These are phyloP conservation scores for Dendrobium chrysotoxum DNA, from an alignment of 106 monocot species.

Conservation along the genomic window DNA sequence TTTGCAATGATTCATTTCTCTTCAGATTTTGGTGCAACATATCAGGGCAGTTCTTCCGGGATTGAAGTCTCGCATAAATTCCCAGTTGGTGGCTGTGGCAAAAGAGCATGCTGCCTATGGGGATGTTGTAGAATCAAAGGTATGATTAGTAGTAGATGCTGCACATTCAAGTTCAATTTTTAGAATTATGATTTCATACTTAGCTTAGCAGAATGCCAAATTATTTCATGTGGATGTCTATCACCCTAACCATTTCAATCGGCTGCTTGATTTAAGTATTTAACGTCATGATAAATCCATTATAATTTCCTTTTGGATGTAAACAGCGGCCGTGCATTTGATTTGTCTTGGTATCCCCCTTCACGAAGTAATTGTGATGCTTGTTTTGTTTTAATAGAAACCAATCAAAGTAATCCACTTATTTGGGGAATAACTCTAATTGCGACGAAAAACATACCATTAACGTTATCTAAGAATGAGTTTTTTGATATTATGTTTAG, in stretches of 20 bases:
- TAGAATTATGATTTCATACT: background rate
- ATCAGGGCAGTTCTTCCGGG: conserved; percentile 84
- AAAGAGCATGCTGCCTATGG: conserved; percentile 97
- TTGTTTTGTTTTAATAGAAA: background rate
- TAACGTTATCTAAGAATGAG: background rate
- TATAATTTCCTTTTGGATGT: background rate
- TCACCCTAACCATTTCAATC: background rate
- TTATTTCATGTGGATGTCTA: background rate
- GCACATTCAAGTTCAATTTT: background rate
- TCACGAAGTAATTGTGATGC: background rate
- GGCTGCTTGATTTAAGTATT: background rate
- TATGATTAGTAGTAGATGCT: conserved; percentile 15
- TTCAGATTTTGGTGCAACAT: conserved; percentile 93
- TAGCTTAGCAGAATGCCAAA: background rate
- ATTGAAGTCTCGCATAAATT: conserved; percentile 88
- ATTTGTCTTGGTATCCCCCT: background rate
- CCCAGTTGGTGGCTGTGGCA: conserved; percentile 80
- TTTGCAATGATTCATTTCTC: background rate
- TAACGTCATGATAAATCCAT: background rate
- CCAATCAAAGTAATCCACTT: background rate
- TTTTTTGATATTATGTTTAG: background rate
- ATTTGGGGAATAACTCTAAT: background rate
- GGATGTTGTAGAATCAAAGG: conserved; percentile 87
- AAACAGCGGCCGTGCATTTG: background rate
- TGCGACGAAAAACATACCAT: background rate